These are phyloP conservation scores for Vigna radiata DNA, from an alignment of 306 rosid genomes.

Conservation along the genomic window DNA sequence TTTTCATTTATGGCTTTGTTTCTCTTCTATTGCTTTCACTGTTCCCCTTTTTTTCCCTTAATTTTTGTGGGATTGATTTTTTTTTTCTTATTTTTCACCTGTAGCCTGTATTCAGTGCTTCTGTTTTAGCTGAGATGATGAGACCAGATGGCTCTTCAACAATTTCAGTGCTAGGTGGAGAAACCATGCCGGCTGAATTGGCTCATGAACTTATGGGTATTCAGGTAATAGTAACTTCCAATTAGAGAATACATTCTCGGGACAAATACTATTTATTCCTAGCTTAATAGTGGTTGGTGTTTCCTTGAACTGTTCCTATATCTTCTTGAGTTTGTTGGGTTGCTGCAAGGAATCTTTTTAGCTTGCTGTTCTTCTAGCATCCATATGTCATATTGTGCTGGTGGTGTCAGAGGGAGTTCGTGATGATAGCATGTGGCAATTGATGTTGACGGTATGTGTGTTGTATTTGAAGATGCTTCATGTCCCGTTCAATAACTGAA, in stretches of 20 bases:
- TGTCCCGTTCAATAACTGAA: slow-evolving; percentile 8
- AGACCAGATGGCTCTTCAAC: slow-evolving; percentile 86
- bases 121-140: slow-evolving; percentile 86
- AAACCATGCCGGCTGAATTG: slow-evolving; percentile 79
- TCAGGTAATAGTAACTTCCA: slow-evolving; percentile 60
- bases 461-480: slow-evolving; percentile 26
- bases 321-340: slow-evolving; percentile 51
- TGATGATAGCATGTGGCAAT: slow-evolving; percentile 77
- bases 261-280: not conserved
- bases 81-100: slow-evolving; percentile 9
- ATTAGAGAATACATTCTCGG: not conserved
- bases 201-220: slow-evolving; percentile 85
- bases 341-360: slow-evolving; percentile 77
- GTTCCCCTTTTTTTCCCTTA: not conserved
- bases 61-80: not conserved
- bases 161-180: slow-evolving; percentile 67
- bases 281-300: not conserved
- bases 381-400: slow-evolving; percentile 77
- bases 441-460: slow-evolving; percentile 73
- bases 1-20: not conserved
- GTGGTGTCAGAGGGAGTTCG: slow-evolving; percentile 89
- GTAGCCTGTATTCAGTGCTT: slow-evolving; percentile 88
- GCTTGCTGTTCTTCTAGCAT: slow-evolving; percentile 82
- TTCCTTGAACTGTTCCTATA: not conserved
- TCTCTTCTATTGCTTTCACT: not conserved